Base-by-base conservation (phyloP, 1,284 basidiomycete species). In the Melampsora larici-populina region DNA sequence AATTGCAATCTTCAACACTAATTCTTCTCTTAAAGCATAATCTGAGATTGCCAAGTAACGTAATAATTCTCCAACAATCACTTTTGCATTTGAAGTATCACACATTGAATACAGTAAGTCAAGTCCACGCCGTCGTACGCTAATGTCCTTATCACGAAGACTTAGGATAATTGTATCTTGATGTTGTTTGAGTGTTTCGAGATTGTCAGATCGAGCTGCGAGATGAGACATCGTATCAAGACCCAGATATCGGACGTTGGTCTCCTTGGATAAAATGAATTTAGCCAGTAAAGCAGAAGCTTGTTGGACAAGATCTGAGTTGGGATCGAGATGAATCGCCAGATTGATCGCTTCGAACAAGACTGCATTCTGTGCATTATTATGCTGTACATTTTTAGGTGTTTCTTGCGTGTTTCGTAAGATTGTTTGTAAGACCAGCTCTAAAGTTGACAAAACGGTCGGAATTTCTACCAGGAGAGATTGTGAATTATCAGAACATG, bases 21-120 rank as follows among this genome's bases (percentile, higher is more conserved):
- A 94, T 85, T 99, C 94, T 84, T 98, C 96, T 62, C 97, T 88
- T 63, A 99, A 86, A 33, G 91, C 94, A 82, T 97, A 98, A 84
- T 99, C 97, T 3, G 97, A 96, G 17, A 97, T 89, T 82, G 90
- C 90, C 78, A 99, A 88, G 84, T 97, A 99, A 79, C 92, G 89
- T 78, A 99, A 86, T 36, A 99, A 87, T 84, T 99, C 95, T 72
- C 91, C 93, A 36, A 99, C 97, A 80, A 99, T 94, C 77, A 92
- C 86, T 83, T 95, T 94, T 18, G 95, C 93, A 85, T 98, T 99
- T 81, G 92, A 91, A 21, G 91, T 88, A 83, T 99, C 97, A 85
- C 97, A 99, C 96, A 99, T 98, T 84, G 94, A 97, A 86, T 98
- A 99, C 17, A 99, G 87, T 68, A 99, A 87, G 85, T 99, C 97